Evolutionary conservation across 345 rosid species (phyloP).

Genomic region (Lumnitzera littorea): DNA sequence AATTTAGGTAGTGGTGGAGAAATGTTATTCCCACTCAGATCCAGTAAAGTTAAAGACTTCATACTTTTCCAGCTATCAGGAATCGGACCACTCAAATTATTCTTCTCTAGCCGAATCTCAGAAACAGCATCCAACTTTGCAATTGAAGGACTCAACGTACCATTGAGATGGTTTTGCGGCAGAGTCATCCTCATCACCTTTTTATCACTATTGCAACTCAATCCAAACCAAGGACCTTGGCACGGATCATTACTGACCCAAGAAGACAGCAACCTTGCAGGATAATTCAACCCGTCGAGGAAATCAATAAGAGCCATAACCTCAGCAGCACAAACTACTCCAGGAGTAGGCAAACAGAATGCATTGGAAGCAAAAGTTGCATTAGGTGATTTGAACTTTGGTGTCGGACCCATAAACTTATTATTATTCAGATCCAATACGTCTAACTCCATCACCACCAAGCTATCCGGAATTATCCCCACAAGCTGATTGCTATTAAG

Average conservation of each 20-base stretch:
- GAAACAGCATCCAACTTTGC: conserved; percentile 38
- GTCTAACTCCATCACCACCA: conserved; percentile 38
- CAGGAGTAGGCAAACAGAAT: conserved; percentile 45
- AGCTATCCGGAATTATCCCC: conserved; percentile 52
- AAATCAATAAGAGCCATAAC: conserved; percentile 61
- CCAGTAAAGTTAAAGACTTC: conserved; percentile 38
- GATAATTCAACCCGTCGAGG: conserved; percentile 50
- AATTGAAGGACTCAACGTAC: conserved; percentile 57
- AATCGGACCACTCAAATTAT: conserved; percentile 39
- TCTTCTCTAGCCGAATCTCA: conserved; percentile 36
- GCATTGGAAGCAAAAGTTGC: conserved; percentile 30
- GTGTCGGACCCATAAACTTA: conserved; percentile 67
- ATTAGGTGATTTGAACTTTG: conserved; percentile 37
- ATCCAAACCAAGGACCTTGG: conserved; percentile 44
- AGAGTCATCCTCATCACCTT: conserved; percentile 32
- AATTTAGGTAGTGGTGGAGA: conserved; percentile 55
- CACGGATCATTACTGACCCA: conserved; percentile 72
- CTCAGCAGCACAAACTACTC: conserved; percentile 41
- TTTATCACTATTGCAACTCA: conserved; percentile 22
- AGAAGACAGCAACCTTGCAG: conserved; percentile 38
- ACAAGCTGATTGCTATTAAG: conserved; percentile 47
- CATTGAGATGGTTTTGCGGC: conserved; percentile 44
- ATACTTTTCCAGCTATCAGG: conserved; percentile 55
- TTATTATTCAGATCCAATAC: conserved; percentile 60
- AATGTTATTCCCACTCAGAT: conserved; percentile 52